Evolutionary conservation across 129 eudicot species (phyloP), one percentile per base, ranked within the genome.

Genomic region (Ambrosia trifida): DNA sequence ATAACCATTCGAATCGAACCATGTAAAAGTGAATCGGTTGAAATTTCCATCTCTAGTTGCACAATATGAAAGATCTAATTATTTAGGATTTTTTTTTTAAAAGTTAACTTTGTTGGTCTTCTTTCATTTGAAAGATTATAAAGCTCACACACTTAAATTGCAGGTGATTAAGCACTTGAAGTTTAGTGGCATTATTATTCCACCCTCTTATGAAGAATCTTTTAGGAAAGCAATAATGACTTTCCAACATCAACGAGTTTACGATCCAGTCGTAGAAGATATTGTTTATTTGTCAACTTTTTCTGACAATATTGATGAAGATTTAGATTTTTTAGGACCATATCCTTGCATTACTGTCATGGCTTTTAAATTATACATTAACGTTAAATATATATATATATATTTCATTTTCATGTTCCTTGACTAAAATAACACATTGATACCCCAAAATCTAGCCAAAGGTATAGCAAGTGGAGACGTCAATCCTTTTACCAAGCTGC

Each of bases 301-400:
- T 7, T 46, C 87, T 59, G 86, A 61, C 51, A 28, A 40, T 56
- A 44, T 65, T 46, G 85, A 72, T 69, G 88, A 78, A 43, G 89
- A 90, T 76, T 81, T 81, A 9, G 99, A 95, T 64, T 95, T 95
- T 66, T 80, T 95, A 82, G 97, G 99, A 73, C 97, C 97, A 95
- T 94, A 95, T 95, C 99, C 99, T 95, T 87, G 57, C 47, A 54
- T 57, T 51, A 12, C 47, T 57, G 49, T 44, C 58, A 65, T 44
- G 6, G 5, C 19, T 2, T 78, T 41, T 40, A 12, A 31, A 43
- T 1, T 70, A 44, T 53, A 51, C 61, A 5, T 19, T 19, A 32
- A 17, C 11, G 1, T 32, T 73, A 12, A 50, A 54, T 62, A 52
- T 50, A n/a, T 33, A 38, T 33, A 38, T 64, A 11, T 11, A 18